Conservation (phyloP, 1,284 basidiomycete species). For the Megacollybia platyphylla region DNA sequence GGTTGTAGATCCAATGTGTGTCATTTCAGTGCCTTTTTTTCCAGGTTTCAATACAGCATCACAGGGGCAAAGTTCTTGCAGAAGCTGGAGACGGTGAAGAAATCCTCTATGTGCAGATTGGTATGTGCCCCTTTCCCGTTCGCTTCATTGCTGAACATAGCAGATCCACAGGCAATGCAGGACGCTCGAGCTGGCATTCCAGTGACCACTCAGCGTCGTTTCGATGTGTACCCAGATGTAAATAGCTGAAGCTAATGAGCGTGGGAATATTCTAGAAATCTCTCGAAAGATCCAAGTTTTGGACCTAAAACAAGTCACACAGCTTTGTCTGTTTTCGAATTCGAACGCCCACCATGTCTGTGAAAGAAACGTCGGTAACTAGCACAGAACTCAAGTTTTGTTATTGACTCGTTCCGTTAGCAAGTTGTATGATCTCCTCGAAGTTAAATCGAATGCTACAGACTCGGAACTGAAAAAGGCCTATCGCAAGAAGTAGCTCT, state of each 20-base stretch:
- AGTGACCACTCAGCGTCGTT: constrained; percentile 79
- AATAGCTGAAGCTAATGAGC: not conserved
- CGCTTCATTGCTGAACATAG: constrained; percentile 1
- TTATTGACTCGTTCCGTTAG: constrained; percentile 24
- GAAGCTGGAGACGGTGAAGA: constrained; percentile 75
- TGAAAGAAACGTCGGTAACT: not conserved
- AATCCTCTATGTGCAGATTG: constrained; percentile 74
- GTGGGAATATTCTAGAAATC: no score
- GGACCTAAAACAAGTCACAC: no score
- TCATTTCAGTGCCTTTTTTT: constrained; percentile 6
- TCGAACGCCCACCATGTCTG: not conserved
- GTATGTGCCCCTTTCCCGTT: constrained; percentile 26
- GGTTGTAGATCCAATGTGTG: constrained; percentile 82
- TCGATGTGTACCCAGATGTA: constrained; percentile 85
- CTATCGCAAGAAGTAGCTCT: constrained; percentile 77
- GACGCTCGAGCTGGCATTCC: constrained; percentile 75
- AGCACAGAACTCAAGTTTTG: constrained; percentile 2
- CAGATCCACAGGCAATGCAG: constrained; percentile 63
- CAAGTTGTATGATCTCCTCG: constrained; percentile 85
- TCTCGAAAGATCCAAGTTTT: no score
- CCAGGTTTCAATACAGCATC: constrained; percentile 5
- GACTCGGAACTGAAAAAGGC: constrained; percentile 88
- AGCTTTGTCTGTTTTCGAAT: no score
- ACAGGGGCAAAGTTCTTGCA: constrained; percentile 69
- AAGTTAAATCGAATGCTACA: constrained; percentile 65